Evolutionary conservation across 2,329 filamentous ascomycete species (phyloP).

Genomic region (Drechslerella dactyloides): DNA sequence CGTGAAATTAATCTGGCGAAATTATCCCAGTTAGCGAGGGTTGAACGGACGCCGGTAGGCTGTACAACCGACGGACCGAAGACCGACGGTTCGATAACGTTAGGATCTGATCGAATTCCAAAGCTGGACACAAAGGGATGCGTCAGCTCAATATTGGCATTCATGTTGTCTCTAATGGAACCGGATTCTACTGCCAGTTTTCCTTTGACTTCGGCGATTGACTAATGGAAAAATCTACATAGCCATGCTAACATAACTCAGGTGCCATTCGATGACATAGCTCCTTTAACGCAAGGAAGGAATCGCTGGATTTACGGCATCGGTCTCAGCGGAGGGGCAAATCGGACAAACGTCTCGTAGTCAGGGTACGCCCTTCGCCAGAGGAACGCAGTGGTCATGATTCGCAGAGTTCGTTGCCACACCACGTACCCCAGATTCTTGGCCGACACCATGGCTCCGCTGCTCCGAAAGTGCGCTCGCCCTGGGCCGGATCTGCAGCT

Average conservation of each 20-base stretch:
- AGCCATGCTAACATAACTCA: too few relatives aligned
- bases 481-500: too few relatives aligned
- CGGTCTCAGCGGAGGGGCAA: neutral
- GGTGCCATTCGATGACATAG: too few relatives aligned
- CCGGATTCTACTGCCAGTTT: neutral
- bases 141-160: neutral
- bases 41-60: constrained; percentile 5
- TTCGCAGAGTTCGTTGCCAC: neutral
- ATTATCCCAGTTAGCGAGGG: constrained; percentile 19
- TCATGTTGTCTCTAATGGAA: too few relatives aligned
- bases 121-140: neutral
- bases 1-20: constrained; percentile 35
- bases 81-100: constrained; percentile 48
- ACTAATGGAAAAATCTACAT: neutral
- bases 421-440: constrained; percentile 47
- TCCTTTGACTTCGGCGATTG: neutral
- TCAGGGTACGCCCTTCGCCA: neutral
- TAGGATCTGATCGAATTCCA: constrained; percentile 8
- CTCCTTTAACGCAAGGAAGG: too few relatives aligned
- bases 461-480: constrained; percentile 31
- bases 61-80: constrained; percentile 51
- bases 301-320: neutral
- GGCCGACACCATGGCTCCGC: constrained; percentile 38
- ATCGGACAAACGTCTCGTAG: neutral
- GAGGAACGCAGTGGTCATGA: too few relatives aligned